These are phyloP conservation scores for Amaranthus hypochondriacus DNA, from an alignment of 148 eudicot species.

Conservation along the genomic window DNA sequence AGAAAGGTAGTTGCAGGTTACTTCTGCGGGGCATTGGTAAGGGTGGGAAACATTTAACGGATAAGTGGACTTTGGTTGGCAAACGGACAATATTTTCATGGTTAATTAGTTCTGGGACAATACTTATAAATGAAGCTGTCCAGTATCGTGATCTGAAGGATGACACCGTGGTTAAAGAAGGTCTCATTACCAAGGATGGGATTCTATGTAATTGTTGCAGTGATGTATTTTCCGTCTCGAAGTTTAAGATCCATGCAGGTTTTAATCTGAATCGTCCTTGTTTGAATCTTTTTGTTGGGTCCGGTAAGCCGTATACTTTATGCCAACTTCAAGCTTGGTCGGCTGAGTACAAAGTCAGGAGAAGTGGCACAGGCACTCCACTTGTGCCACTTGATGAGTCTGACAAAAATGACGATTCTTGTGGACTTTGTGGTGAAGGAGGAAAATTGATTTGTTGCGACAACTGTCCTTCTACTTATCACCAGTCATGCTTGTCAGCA, in stretches of 20 bases:
- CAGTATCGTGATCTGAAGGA: slow-evolving; percentile 61
- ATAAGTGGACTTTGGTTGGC: slow-evolving; percentile 46
- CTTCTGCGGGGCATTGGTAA: slow-evolving; percentile 61
- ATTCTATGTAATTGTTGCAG: slow-evolving; percentile 74
- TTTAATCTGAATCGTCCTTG: slow-evolving; percentile 55
- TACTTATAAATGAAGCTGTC: slow-evolving; percentile 56
- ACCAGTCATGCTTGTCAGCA: slow-evolving; percentile 73
- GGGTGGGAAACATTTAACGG: slow-evolving; percentile 49
- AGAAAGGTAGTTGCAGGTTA: slow-evolving; percentile 80
- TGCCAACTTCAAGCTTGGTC: slow-evolving; percentile 99
- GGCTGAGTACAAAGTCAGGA: slow-evolving; percentile 78
- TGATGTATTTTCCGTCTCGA: slow-evolving; percentile 55
- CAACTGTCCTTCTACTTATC: slow-evolving; percentile 92
- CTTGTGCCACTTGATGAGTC: slow-evolving; percentile 46
- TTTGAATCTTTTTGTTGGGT: slow-evolving; percentile 76
- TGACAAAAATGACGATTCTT: slow-evolving; percentile 88
- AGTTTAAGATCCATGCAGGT: slow-evolving; percentile 79
- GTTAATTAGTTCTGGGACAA: slow-evolving; percentile 57
- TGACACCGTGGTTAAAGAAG: slow-evolving; percentile 69
- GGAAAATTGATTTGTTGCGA: slow-evolving; percentile 96
- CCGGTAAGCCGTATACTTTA: slow-evolving; percentile 68
- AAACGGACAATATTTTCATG: slow-evolving; percentile 73
- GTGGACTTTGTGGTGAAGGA: slow-evolving; percentile 97
- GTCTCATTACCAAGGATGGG: slow-evolving; percentile 64
- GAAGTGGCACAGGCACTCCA: slow-evolving; percentile 38